Conservation (phyloP, 179 eudicot genomes). For the Vitellaria paradoxa region DNA sequence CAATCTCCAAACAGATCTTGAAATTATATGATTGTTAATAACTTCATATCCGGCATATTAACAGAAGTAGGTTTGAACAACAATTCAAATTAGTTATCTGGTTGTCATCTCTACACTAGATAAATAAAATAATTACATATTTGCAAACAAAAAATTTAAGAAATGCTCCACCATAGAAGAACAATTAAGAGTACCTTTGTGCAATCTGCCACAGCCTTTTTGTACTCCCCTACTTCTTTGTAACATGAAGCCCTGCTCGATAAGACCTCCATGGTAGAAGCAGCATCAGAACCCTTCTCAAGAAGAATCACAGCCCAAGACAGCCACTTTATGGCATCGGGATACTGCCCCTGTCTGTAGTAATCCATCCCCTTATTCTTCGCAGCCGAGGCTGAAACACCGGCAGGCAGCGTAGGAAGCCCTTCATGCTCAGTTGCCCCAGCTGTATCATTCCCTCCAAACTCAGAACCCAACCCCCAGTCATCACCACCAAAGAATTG, state of each 20-base stretch:
- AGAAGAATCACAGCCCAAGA: constrained; percentile 91
- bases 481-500: constrained; percentile 64
- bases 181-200: constrained; percentile 52
- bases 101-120: not conserved
- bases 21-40: not conserved
- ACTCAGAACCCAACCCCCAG: constrained; percentile 53
- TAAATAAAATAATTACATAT: no score
- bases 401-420: constrained; percentile 56
- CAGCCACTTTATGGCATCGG: constrained; percentile 98
- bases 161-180: no score
- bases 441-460: constrained; percentile 51
- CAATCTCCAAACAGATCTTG: not conserved
- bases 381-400: not conserved
- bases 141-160: no score
- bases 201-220: constrained; percentile 97
- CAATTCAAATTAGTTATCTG: not conserved
- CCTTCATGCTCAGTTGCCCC: constrained; percentile 85
- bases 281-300: constrained; percentile 60
- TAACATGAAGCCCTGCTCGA: constrained; percentile 82
- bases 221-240: constrained; percentile 95
- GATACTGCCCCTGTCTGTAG: constrained; percentile 25
- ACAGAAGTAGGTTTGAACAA: no score
- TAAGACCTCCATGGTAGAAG: constrained; percentile 58
- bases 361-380: not conserved
- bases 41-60: no score